Evolutionary conservation across 805 yeast species (phyloP), one percentile per base, ranked within the genome.

Genomic region (Kodamaea kaohsiungensis): DNA sequence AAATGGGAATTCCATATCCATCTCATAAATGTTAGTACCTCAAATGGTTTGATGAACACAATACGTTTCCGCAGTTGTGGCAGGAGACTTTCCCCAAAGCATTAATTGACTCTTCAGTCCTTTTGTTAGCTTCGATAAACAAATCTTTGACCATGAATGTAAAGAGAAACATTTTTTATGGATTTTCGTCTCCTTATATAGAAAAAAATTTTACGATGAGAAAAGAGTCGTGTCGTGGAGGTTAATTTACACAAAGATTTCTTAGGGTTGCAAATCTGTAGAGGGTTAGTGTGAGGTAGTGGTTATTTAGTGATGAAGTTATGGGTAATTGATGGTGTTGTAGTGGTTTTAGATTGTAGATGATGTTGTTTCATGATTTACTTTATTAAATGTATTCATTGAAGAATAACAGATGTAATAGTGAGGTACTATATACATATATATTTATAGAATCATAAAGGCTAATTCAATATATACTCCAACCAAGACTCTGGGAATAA

Each of bases 81-180:
- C 88, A 83, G 91, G 91, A 86, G 91, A 86, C 91, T 86, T 86
- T 86, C 91, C 91, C 91, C 90, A 81, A 86, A 85, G 88, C 88
- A 68, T 69, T 60, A 55, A 51, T 57, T 62, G 63, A 53, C 17
- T 46, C 52, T 45, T 46, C 50, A 53, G 57, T 75, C 84, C 79
- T 78, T 83, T 59, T 77, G 89, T 69, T 70, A 71, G 86, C 89
- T 85, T 86, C 85, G 90, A 81, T 68, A 84, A 51, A 84, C 89
- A 85, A 86, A 83, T 86, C 89, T 86, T 86, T 71, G 81, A 67
- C 78, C 84, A 84, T 83, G 88, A 78, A 81, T 79, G 83, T 79
- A 65, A 64, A 61, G 74, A 64, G 61, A 61, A 65, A 62, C 56
- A 4, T 19, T 10, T 27, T 13, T 8, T 17, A 13, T 16, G 39